Evolutionary conservation across 257 asterid genomes (phyloP).

Genomic region (Capsicum chinense): DNA sequence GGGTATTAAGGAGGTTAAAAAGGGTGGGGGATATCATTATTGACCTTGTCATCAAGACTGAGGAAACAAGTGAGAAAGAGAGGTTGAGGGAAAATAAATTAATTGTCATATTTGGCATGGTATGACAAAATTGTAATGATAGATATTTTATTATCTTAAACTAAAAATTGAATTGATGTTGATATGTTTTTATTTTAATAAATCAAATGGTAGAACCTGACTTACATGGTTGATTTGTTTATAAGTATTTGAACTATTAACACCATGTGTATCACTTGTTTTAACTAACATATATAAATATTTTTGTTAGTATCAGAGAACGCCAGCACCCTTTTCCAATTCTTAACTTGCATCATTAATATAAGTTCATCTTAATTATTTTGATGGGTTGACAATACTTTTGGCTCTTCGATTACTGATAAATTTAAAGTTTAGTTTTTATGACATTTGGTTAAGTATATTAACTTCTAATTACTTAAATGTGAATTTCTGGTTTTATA

Average conservation of each 20-base stretch:
- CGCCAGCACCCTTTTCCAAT: neutral
- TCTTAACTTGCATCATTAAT: neutral
- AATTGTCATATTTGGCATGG: neutral
- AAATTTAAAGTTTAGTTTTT: neutral
- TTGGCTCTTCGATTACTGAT: neutral
- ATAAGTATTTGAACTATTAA: neutral
- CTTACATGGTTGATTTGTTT: neutral
- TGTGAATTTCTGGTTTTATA: neutral
- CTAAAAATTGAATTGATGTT: neutral
- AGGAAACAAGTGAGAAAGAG: slow-evolving; percentile 13
- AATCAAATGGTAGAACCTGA: slow-evolving; percentile 13
- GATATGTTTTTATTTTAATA: neutral
- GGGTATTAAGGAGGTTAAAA: neutral
- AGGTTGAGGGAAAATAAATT: neutral
- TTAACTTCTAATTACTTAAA: neutral
- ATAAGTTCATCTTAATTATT: no score
- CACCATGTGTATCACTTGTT: neutral
- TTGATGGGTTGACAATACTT: neutral
- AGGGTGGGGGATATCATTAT: neutral
- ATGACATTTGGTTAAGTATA: neutral
- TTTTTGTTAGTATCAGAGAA: neutral
- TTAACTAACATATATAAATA: neutral
- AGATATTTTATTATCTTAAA: neutral
- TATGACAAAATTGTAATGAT: neutral
- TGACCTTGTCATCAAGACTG: neutral